Percentiles rank a stretch among this genome's conserved stretches.
Conservation (phyloP, 2,329 filamentous ascomycete genomes). For the Aspergillus amoenus region DNA sequence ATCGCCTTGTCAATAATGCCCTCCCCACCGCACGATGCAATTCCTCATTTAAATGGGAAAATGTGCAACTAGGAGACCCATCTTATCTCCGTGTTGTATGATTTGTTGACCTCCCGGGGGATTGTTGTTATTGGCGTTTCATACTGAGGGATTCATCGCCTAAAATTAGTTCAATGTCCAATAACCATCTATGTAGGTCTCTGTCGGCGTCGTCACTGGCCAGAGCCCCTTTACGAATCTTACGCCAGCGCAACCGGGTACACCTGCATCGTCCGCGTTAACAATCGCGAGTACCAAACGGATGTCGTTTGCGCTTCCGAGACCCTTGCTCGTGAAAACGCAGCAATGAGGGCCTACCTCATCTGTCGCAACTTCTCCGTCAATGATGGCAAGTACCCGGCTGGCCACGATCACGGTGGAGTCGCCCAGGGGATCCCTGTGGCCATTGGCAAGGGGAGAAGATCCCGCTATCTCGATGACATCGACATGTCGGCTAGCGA, state of each 20-base stretch:
- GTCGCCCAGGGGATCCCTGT: slow-evolving; percentile 63
- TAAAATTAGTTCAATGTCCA: slow-evolving; percentile 26
- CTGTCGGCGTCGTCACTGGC: slow-evolving; percentile 92
- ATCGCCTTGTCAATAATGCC: not conserved
- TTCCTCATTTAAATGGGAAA: not conserved
- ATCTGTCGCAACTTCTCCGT: slow-evolving; percentile 97
- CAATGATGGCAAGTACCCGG: slow-evolving; percentile 83
- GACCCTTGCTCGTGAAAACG: slow-evolving; percentile 82
- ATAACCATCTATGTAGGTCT: slow-evolving; percentile 64
- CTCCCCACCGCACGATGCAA: not conserved
- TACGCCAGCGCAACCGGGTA: slow-evolving; percentile 73
- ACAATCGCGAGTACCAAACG: slow-evolving; percentile 94
- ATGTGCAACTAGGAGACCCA: not conserved
- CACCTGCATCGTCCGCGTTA: slow-evolving; percentile 88
- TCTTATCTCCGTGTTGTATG: slow-evolving; percentile 8
- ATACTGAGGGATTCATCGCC: not conserved
- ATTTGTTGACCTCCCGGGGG: slow-evolving; percentile 11
- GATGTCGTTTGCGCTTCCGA: slow-evolving; percentile 82
- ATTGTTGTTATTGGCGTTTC: slow-evolving; percentile 11
- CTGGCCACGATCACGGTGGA: slow-evolving; percentile 53
- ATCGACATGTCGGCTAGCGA: slow-evolving; percentile 42
- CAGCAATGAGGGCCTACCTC: slow-evolving; percentile 94
- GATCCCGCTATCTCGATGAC: slow-evolving; percentile 51
- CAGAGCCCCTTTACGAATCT: slow-evolving; percentile 83
- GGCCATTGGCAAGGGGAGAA: slow-evolving; percentile 61